Percentiles rank a stretch among this genome's conserved stretches.
Conservation (phyloP, 139 green algal genomes). For the Micromonas pusilla region DNA sequence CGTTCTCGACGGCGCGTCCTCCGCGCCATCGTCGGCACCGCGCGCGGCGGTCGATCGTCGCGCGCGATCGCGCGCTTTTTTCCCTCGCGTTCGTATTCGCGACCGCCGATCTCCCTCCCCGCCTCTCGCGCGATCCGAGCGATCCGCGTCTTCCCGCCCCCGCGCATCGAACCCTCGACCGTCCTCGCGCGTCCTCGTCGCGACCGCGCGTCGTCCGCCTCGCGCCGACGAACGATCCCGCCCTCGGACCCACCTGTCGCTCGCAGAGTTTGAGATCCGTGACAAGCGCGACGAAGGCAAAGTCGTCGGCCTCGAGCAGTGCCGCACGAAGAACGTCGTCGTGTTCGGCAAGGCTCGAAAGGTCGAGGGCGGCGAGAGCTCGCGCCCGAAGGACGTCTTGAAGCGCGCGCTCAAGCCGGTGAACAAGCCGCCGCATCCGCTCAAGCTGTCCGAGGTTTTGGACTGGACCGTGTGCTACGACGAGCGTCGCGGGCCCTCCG, state of each 20-base stretch:
- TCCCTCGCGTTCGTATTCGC: too few relatives aligned
- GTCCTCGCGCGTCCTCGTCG: too few relatives aligned
- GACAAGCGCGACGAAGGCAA: neutral
- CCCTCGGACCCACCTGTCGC: neutral
- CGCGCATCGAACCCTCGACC: too few relatives aligned
- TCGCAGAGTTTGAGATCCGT: neutral
- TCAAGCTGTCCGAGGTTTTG: neutral
- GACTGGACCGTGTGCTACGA: neutral
- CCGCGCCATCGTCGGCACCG: too few relatives aligned
- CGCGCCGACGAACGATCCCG: neutral
- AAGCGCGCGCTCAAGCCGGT: neutral
- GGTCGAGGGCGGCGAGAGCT: neutral
- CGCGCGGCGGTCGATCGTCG: too few relatives aligned
- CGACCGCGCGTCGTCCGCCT: too few relatives aligned
- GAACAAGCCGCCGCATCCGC: neutral
- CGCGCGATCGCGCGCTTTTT: neutral
- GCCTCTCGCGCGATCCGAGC: too few relatives aligned
- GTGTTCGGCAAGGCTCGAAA: neutral
- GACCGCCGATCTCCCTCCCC: too few relatives aligned
- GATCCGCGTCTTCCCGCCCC: too few relatives aligned
- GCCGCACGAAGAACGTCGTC: neutral
- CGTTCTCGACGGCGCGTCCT: neutral
- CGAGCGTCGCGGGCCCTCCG: neutral
- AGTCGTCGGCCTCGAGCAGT: neutral
- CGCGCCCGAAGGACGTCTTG: neutral